These are phyloP conservation scores for Trypanosoma vivax DNA, from an alignment of 208 protist genomes.

Conservation along the genomic window DNA sequence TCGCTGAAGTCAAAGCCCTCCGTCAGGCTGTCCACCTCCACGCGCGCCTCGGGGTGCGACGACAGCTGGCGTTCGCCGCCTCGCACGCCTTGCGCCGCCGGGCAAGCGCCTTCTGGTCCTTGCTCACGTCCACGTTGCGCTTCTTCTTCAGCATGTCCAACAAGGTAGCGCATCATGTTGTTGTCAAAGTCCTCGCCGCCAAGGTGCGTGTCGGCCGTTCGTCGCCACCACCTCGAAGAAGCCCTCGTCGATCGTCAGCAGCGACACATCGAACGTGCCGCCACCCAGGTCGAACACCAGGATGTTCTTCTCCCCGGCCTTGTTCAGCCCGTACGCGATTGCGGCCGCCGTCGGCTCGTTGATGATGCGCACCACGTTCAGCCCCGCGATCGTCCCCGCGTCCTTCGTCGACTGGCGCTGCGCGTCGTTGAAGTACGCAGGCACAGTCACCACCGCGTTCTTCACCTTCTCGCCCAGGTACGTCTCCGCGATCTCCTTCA, in stretches of 20 bases:
- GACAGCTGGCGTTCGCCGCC: conserved; percentile 75
- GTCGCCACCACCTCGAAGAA: conserved; percentile 6
- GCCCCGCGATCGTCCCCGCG: neutral
- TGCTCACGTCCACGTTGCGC: conserved; percentile 42
- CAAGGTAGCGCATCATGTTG: conserved; percentile 3
- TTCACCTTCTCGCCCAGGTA: conserved; percentile 4
- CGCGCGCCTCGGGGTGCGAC: conserved; percentile 65
- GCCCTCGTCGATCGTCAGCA: conserved; percentile 2
- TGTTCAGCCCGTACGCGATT: conserved; percentile 6
- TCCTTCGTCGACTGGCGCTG: conserved; percentile 5
- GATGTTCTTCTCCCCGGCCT: conserved; percentile 7
- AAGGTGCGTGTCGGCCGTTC: conserved; percentile 6
- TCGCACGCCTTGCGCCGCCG: conserved; percentile 62
- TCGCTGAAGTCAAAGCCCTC: conserved; percentile 95
- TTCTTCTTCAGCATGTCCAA: conserved; percentile 20
- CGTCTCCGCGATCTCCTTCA: conserved; percentile 6
- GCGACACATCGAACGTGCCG: conserved; percentile 1
- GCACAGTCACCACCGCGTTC: conserved; percentile 2
- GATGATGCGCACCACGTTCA: conserved; percentile 6
- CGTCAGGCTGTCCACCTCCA: conserved; percentile 95
- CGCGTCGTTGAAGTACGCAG: conserved; percentile 3
- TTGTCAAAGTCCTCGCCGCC: conserved; percentile 4
- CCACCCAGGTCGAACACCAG: conserved; percentile 5
- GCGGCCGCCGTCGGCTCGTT: conserved; percentile 1
- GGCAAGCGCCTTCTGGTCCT: conserved; percentile 49